These are phyloP conservation scores for Coemansia sp. DNA, from an alignment of 192 early-diverging fungal genomes.

Conservation along the genomic window DNA sequence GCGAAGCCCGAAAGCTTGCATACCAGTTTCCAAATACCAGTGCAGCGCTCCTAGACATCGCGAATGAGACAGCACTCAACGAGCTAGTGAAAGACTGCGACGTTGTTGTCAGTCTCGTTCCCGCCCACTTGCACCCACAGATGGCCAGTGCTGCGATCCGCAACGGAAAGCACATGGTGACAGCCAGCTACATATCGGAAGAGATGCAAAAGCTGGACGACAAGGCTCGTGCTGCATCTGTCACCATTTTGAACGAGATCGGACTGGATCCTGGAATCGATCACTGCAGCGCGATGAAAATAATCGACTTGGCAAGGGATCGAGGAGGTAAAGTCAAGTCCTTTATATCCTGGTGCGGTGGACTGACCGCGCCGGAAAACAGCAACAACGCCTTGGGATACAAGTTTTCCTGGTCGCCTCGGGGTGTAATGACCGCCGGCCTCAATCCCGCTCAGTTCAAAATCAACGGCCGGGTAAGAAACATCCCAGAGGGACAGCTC, in stretches of 20 bases:
- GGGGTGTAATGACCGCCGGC: slow-evolving; percentile 88
- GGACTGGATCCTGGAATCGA: slow-evolving; percentile 99
- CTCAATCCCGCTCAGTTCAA: slow-evolving; percentile 84
- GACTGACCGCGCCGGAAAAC: slow-evolving; percentile 89
- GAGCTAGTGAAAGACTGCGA: slow-evolving; percentile 73
- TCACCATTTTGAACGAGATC: slow-evolving; percentile 96
- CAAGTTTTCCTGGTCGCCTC: slow-evolving; percentile 96
- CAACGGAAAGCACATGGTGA: slow-evolving; percentile 90
- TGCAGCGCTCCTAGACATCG: slow-evolving; percentile 73
- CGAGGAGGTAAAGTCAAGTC: slow-evolving; percentile 72
- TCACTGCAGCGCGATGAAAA: slow-evolving; percentile 95
- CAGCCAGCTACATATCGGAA: slow-evolving; percentile 92
- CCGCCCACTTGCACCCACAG: slow-evolving; percentile 71
- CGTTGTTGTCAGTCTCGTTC: slow-evolving; percentile 89
- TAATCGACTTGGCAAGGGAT: slow-evolving; percentile 84
- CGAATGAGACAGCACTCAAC: slow-evolving; percentile 61
- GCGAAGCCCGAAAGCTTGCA: slow-evolving; percentile 74
- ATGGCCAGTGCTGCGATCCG: slow-evolving; percentile 69
- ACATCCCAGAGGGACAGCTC: slow-evolving; percentile 70
- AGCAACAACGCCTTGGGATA: slow-evolving; percentile 90
- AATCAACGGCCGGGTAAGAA: slow-evolving; percentile 64
- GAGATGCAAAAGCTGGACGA: slow-evolving; percentile 82
- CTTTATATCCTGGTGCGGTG: slow-evolving; percentile 97
- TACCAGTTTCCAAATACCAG: slow-evolving; percentile 62
- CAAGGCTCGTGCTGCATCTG: slow-evolving; percentile 75